phyloP scores from a whole-genome alignment of 805 yeast species.

The Phaffomyces opuntiae region DNA sequence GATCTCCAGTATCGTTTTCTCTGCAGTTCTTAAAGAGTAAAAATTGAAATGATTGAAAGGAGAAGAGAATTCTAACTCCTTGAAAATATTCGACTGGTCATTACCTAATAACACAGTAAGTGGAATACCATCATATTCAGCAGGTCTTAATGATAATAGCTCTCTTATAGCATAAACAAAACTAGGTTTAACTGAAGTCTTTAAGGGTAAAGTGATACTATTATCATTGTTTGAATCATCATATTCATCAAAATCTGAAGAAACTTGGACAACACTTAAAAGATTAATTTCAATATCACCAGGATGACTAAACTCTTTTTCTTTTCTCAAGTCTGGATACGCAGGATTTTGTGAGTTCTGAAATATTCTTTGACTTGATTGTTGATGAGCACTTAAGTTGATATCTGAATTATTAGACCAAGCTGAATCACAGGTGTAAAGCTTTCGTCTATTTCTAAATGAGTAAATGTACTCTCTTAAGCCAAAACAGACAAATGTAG shows the following conservation, averaged over 20 bases:
- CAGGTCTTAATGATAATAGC: conserved; percentile 13
- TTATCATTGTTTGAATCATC: background rate
- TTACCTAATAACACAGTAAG: conserved; percentile 1
- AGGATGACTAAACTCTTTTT: background rate
- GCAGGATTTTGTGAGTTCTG: conserved; percentile 12
- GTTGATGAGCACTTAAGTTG: background rate
- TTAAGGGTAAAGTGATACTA: background rate
- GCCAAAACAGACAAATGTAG: conserved; percentile 19
- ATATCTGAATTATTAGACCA: conserved; percentile 15
- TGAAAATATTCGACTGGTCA: background rate
- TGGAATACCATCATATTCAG: conserved; percentile 13
- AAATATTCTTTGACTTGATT: background rate
- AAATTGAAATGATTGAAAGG: conserved; percentile 12
- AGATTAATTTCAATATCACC: background rate
- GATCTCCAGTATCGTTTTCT: conserved; percentile 20
- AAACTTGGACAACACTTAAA: conserved; percentile 9
- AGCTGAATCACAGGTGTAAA: conserved; percentile 12
- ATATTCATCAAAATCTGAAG: conserved; percentile 3
- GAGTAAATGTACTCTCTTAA: conserved; percentile 25
- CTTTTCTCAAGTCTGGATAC: conserved; percentile 11
- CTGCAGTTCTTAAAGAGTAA: conserved; percentile 22
- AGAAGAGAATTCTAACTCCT: conserved; percentile 8
- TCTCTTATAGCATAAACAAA: conserved; percentile 13
- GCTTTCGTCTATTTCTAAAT: conserved; percentile 12
- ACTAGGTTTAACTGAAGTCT: background rate